phyloP scores from a whole-genome alignment of 176 grass and related monocot species.

The Triticum urartu region DNA sequence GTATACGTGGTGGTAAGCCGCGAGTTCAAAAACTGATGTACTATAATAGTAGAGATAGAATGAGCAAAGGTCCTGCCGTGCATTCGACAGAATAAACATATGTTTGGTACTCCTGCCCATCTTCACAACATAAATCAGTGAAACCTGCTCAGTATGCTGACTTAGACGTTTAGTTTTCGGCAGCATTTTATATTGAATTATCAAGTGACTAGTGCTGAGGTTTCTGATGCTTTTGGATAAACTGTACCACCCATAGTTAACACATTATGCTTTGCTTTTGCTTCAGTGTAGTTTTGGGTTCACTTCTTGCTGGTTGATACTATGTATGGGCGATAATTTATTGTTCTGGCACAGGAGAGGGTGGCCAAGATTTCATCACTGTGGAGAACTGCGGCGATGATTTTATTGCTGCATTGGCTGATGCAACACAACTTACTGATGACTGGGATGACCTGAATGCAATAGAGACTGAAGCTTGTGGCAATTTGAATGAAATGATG shows the following conservation, averaged over 20 bases:
- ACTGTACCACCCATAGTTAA: not conserved
- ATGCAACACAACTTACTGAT: conserved; percentile 49
- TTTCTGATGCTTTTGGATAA: not conserved
- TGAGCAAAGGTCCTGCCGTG: not conserved
- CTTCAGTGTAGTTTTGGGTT: not conserved
- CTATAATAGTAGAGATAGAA: not conserved
- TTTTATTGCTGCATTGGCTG: conserved; percentile 69
- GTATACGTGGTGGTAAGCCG: no score
- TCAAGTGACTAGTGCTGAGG: not conserved
- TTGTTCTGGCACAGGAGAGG: conserved; percentile 47
- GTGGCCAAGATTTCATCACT: conserved; percentile 61
- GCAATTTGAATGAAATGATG: conserved; percentile 70
- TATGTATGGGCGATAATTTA: not conserved
- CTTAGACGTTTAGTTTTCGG: not conserved
- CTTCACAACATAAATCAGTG: not conserved
- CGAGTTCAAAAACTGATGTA: no score
- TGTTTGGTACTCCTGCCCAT: not conserved
- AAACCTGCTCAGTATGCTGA: not conserved
- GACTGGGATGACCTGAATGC: conserved; percentile 84
- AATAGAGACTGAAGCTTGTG: conserved; percentile 83
- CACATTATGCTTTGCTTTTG: not conserved
- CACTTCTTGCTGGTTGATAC: not conserved
- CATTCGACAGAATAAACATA: not conserved
- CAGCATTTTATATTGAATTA: not conserved
- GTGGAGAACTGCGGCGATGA: conserved; percentile 70